These are phyloP conservation scores for Penicillium herquei DNA, from an alignment of 495 filamentous ascomycete genomes.

Conservation along the genomic window DNA sequence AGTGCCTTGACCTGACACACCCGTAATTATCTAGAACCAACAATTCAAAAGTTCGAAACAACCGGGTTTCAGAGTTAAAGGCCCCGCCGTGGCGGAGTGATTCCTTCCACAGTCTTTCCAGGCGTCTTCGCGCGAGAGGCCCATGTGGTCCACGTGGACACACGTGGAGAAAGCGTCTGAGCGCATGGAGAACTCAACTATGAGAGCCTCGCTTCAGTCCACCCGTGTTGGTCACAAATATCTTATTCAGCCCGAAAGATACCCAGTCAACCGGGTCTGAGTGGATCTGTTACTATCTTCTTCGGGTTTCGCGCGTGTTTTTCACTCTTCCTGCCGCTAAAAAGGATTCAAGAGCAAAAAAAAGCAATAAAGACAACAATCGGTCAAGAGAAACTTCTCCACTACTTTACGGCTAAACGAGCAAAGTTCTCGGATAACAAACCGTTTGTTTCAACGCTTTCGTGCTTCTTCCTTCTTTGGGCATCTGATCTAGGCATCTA, in stretches of 20 bases:
- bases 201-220: slow-evolving; percentile 17
- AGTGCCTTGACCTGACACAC: background rate
- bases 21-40: background rate
- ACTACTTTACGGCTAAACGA: background rate
- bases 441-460: background rate
- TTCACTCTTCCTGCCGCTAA: no score
- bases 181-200: background rate
- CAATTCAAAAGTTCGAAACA: background rate
- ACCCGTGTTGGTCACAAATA: background rate
- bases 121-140: slow-evolving; percentile 24
- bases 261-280: background rate
- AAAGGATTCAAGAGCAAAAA: background rate
- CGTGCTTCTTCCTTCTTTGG: background rate
- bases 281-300: background rate
- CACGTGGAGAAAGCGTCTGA: slow-evolving; percentile 34
- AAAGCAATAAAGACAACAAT: background rate
- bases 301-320: no score
- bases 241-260: background rate
- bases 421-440: background rate
- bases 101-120: slow-evolving; percentile 31
- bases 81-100: slow-evolving; percentile 9
- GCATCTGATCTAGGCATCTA: background rate
- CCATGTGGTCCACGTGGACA: slow-evolving; percentile 43
- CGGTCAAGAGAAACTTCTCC: no score
- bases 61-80: background rate